Conservation (phyloP, 768 basidiomycete genomes). For the Pisolithus marmoratus region DNA sequence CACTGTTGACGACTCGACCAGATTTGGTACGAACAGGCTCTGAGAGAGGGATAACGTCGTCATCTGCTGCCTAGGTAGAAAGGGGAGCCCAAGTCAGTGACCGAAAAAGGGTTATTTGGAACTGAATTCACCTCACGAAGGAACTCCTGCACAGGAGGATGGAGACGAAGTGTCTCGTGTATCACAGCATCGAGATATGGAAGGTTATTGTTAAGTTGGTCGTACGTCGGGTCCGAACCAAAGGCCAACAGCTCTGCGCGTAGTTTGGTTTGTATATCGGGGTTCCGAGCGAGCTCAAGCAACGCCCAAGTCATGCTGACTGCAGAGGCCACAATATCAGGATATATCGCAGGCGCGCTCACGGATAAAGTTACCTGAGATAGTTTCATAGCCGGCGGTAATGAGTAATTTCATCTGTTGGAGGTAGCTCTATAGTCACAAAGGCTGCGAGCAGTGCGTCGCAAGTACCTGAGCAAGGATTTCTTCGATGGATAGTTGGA, state of each 20-base stretch:
- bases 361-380: slow-evolving; percentile 25
- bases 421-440: neutral
- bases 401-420: slow-evolving; percentile 33
- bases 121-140: slow-evolving; percentile 7
- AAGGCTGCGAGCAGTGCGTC: neutral
- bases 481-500: slow-evolving; percentile 36
- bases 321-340: neutral
- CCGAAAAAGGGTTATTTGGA: neutral
- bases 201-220: slow-evolving; percentile 42
- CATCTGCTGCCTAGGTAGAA: slow-evolving; percentile 35
- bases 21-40: slow-evolving; percentile 37
- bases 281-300: slow-evolving; percentile 36
- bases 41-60: slow-evolving; percentile 55
- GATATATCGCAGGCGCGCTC: neutral
- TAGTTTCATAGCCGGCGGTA: slow-evolving; percentile 36
- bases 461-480: slow-evolving; percentile 28
- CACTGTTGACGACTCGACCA: slow-evolving; percentile 20
- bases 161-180: slow-evolving; percentile 16
- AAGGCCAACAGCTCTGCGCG: slow-evolving; percentile 44
- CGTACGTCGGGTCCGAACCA: slow-evolving; percentile 45
- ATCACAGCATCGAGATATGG: slow-evolving; percentile 52
- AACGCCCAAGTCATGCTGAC: neutral
- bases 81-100: too few species aligned
- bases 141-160: slow-evolving; percentile 30
- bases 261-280: slow-evolving; percentile 23